Evolutionary conservation across 495 filamentous ascomycete genomes (phyloP), one percentile per base, ranked within the genome.

Genomic region (Podospora appendiculata): DNA sequence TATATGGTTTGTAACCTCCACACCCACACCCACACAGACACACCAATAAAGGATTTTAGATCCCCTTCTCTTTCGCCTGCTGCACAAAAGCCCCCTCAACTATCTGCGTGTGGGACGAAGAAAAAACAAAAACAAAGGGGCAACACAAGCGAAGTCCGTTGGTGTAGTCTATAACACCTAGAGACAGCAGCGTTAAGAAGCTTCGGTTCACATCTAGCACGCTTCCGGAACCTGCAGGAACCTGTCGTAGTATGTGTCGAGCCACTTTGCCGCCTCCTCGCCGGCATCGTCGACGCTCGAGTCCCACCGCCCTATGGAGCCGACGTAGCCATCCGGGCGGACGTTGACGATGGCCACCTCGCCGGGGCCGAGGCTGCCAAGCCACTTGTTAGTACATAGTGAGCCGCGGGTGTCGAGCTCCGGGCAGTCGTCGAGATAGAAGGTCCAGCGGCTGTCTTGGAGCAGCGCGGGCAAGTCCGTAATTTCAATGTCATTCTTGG

Each of bases 271-370:
- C 2, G 78, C 77, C 40, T 70, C 62, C 38, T 66, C 60, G 14
- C 71, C 80, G 2, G 67, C 62, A 7, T 72, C 71, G 6, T 66
- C 63, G n/a, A 63, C 61, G 19, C 62, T 67, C 6, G 70, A 62
- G 44, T 70, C 67, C 79, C 79, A 87, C 16, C 67, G 66, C 11
- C 74, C 72, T 33, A 83, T 71, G 14, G 72, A 76, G 8, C 83
- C 84, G 18, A 86, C 75, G 65, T 87, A 87, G 19, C 83, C 83
- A 64, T 87, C 85, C 1, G 84, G 84, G 33, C 85, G 72, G 6
- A 87, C 74, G 58, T 81, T 78, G 42, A 81, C 76, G 32, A 86
- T 73, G 25, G 72, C 76, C 12, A 81, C 75, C 48, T 82, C 72
- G 7, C 72, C 70, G 2, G 65, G 65, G 0, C 62, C 63, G 16